Percentiles rank a stretch among this genome's conserved stretches.
Evolutionary conservation across 2,329 filamentous ascomycete genomes (phyloP).

Genomic region (Leptographium galeiforme): DNA sequence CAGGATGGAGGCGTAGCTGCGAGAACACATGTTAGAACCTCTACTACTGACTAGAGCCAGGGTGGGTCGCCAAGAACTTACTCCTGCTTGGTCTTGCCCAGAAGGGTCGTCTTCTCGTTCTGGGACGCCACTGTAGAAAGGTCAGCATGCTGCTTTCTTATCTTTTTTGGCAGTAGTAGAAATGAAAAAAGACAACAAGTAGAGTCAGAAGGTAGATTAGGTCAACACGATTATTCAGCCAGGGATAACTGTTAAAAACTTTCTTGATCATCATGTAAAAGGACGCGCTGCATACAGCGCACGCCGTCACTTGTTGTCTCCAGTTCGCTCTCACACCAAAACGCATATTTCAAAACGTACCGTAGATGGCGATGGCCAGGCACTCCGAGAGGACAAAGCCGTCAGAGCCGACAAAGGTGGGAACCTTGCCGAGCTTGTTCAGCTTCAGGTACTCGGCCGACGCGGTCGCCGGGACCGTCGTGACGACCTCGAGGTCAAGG

Average conservation of each 20-base stretch:
- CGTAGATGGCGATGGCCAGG: constrained; percentile 94
- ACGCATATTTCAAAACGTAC: constrained; percentile 45
- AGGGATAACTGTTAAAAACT: constrained; percentile 91
- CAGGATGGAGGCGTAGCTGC: constrained; percentile 82
- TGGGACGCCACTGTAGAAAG: constrained; percentile 72
- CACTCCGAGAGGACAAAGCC: constrained; percentile 79
- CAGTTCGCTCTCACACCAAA: background rate
- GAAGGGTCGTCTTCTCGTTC: constrained; percentile 98
- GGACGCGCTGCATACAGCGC: too few species aligned
- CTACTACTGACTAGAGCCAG: background rate
- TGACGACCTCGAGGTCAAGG: constrained; percentile 76
- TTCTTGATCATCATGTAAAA: constrained; percentile 57
- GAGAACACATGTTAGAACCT: background rate
- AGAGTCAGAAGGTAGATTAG: constrained; percentile 72
- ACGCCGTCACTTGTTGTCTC: background rate
- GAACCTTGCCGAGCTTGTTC: constrained; percentile 83
- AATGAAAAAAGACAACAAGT: constrained; percentile 14
- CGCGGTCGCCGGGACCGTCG: constrained; percentile 52
- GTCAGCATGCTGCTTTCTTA: constrained; percentile 12
- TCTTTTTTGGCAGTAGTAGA: constrained; percentile 4
- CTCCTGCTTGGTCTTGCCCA: constrained; percentile 99
- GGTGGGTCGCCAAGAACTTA: constrained; percentile 27
- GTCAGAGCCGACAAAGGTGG: constrained; percentile 83
- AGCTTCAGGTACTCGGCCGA: constrained; percentile 68
- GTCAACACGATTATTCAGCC: constrained; percentile 89